A percentile compares a stretch with the other conserved stretches of the same genome.
Evolutionary conservation across 2,329 filamentous ascomycete genomes (phyloP).

Genomic region (Trichothecium sympodiale): DNA sequence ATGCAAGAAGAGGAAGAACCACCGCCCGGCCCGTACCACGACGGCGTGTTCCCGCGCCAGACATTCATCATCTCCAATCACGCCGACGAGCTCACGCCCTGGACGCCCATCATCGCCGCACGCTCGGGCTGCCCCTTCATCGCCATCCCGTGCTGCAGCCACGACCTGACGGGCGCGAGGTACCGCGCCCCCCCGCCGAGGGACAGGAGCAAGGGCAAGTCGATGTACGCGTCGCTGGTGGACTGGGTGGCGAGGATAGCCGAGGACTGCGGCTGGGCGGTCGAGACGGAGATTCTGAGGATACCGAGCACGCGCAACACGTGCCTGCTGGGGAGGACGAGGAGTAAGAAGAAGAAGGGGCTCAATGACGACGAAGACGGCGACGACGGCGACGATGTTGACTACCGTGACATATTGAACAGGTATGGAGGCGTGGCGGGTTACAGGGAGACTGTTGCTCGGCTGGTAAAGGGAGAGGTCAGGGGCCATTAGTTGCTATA

Average conservation of each 20-base stretch:
- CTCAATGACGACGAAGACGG: too few species aligned
- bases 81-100: slow-evolving; percentile 88
- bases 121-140: slow-evolving; percentile 73
- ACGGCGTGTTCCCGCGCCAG: slow-evolving; percentile 57
- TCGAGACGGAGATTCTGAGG: slow-evolving; percentile 75
- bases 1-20: slow-evolving; percentile 10
- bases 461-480: slow-evolving; percentile 42
- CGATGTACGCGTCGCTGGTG: slow-evolving; percentile 75
- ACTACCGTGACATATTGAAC: slow-evolving; percentile 25
- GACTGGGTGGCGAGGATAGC: slow-evolving; percentile 65
- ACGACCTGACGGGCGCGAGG: slow-evolving; percentile 64
- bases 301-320: slow-evolving; percentile 90
- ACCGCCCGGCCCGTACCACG: slow-evolving; percentile 22
- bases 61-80: slow-evolving; percentile 97
- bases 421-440: slow-evolving; percentile 45
- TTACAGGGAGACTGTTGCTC: slow-evolving; percentile 48
- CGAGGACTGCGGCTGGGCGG: slow-evolving; percentile 58
- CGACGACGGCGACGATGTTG: slow-evolving; percentile 30
- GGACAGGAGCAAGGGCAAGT: slow-evolving; percentile 39
- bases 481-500: slow-evolving; percentile 30
- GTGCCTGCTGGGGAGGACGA: slow-evolving; percentile 59
- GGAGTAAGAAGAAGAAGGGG: slow-evolving; percentile 11
- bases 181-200: slow-evolving; percentile 57
- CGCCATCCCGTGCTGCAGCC: slow-evolving; percentile 91
- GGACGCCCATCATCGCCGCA: slow-evolving; percentile 82